Base-by-base conservation (phyloP, 2,329 filamentous ascomycete genomes). In the Pyricularia sp. region DNA sequence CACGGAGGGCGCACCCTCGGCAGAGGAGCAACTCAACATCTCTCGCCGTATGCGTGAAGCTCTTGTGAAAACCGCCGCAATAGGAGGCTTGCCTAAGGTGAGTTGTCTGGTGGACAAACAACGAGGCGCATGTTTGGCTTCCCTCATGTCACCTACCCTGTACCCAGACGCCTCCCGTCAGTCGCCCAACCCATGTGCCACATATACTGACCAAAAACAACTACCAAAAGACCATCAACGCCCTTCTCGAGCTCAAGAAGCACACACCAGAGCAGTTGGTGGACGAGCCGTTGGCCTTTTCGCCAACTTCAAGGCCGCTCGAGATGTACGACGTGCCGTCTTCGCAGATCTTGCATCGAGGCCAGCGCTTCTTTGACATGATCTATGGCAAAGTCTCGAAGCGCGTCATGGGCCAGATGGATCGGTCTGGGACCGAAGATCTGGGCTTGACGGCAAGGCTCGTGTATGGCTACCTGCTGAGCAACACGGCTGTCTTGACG, bases 51-150 rank as follows among this genome's bases (percentile, higher is more conserved):
- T 84, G 70, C 76, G 84, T 26, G 83, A 86, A 73, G 82, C 82
- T 1, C 74, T 86, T 31, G 75, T 85, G 36, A 85, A 85, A 72
- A 78, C 78, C 9, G 79, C 80, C 14, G 79, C 81, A 1, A 78
- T 86, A 61, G 80, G 80, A 20, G 83, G 84, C 0, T 73, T 86
- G 65, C 83, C 84, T 9, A 85, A 83, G 79, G 83, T 84, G 76
- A 64, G 70, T 59, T 31, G 12, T 7, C 4, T 10, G 59, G 23
- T 4, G n/a, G 58, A 17, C 26, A 63, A 63, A 42, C 33, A 42
- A 42, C 12, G 33, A 42, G 25, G 11, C 10, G 63, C 67, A 12
- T 25, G 55, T 61, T 20, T 66, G 31, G 25, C 31, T 26, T 31
- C 65, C 55, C 14, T 25, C 9, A 12, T 7, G 33, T 36, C 31